Base-by-base conservation (phyloP, 208 protist species). In the Crithidia fasciculata region DNA sequence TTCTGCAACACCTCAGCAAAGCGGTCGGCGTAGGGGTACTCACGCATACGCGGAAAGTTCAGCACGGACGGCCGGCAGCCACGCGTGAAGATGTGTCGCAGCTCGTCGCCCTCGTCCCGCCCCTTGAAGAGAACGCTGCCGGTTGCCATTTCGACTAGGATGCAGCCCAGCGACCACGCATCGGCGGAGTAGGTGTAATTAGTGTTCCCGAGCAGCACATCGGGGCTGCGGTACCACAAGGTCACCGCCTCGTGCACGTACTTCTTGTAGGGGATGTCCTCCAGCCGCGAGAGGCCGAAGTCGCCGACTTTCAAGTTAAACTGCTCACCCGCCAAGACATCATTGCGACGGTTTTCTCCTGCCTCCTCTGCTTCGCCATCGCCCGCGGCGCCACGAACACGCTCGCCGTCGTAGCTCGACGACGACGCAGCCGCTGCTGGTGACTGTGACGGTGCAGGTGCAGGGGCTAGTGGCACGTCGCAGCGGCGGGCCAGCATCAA, bases 221-320 rank as follows among this genome's bases (percentile, higher is more conserved):
- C 97, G 7, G 97, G 97, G 45, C 92, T 88, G 63, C 95, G 90
- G 69, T 98, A 99, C 96, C 96, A 98, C 37, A 98, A 72, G n/a
- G 97, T 98, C 39, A 97, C 84, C 39, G 88, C 91, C 69, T 96
- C 92, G 71, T 96, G 94, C 60, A 86, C 81, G 72, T 95, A 95
- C 69, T 97, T 97, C 67, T 95, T 96, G 59, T 97, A 84, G 28
- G 95, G 90, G 45, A 97, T 96, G 37, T 85, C 95, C 62, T 96
- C 91, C 3, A 91, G 15, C 43, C 93, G 84, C 0, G 88, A 85
- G 28, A 98, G 84, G 16, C 93, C 93, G 84, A 98, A 98, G 74
- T 98, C 95, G 37, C 77, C 89, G 9, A 98, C 76, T 73, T 97
- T 96, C 41, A 96, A 54, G n/a, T 62, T 76, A 66, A 84, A 91